phyloP scores from a whole-genome alignment of 768 basidiomycete species.

The Jaapia argillacea region DNA sequence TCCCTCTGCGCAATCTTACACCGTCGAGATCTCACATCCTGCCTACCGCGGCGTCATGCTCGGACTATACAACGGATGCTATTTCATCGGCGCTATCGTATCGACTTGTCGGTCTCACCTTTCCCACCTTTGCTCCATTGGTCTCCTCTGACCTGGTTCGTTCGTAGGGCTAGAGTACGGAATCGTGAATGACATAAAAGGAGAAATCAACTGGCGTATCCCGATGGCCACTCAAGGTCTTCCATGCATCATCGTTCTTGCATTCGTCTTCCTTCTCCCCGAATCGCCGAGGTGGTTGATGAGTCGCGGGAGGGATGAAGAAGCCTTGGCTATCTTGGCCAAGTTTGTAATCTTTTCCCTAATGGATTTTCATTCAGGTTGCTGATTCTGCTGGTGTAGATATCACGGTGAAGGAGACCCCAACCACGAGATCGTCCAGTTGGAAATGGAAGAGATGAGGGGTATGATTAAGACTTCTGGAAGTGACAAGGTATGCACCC shows the following conservation, averaged over 20 bases:
- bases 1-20: background rate
- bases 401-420: conserved; percentile 20
- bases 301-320: conserved; percentile 57
- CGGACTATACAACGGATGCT: conserved; percentile 10
- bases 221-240: conserved; percentile 65
- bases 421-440: conserved; percentile 16
- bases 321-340: conserved; percentile 63
- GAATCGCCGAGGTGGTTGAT: conserved; percentile 83
- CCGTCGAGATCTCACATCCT: conserved; percentile 10
- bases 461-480: conserved; percentile 18
- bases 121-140: background rate
- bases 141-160: background rate
- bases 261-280: conserved; percentile 58
- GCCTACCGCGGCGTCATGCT: conserved; percentile 11
- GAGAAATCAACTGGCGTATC: conserved; percentile 71
- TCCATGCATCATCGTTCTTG: conserved; percentile 58
- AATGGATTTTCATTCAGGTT: too few relatives aligned
- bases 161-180: too few relatives aligned
- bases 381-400: conserved; percentile 13
- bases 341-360: too few relatives aligned
- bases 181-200: too few relatives aligned
- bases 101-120: too few relatives aligned
- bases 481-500: conserved; percentile 22
- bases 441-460: conserved; percentile 22
- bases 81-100: conserved; percentile 11